Evolutionary conservation across 2,329 filamentous ascomycete genomes (phyloP), one percentile per base, ranked within the genome.

Genomic region (Tolypocladium sp.): DNA sequence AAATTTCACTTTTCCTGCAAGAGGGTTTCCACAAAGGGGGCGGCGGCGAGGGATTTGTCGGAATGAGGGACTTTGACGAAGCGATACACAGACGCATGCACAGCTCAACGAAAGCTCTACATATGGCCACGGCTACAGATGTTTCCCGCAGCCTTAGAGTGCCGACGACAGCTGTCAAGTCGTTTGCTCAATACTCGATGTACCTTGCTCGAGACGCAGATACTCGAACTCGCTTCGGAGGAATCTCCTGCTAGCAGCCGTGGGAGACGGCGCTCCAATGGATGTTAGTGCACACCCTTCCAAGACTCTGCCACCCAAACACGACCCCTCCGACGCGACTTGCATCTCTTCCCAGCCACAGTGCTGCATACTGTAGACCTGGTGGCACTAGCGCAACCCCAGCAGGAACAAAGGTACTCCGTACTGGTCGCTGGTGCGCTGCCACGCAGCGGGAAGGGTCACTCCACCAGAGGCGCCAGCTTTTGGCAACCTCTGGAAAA

Each of bases 401-500:
- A 53, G 49, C 30, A 35, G 49, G 30, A 53, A 53, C 49, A 35
- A 35, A 35, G 49, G 49, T 37, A 22, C n/a, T n/a, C n/a, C n/a
- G n/a, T n/a, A n/a, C 30, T 9, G 5, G 22, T 22, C 17, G 35
- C 35, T 37, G 56, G 44, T 57, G 22, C 44, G 22, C 6, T 40
- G 22, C 38, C 56, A 12, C 37, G 37, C 15, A 37, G 20, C 13
- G 46, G 59, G 56, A 61, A 64, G 58, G 49, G 56, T 54, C 59
- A 65, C 63, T 68, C 65, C 61, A 66, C 66, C 49, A 52, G 9
- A 55, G 33, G 41, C 38, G 51, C 33, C 57, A 35, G 25, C 17
- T 33, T 42, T 17, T 56, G n/a, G 60, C 62, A 64, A 64, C 55
- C 59, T 58, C 58, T 59, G 65, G 66, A 70, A 70, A 71, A 73